Percentiles rank a stretch among this genome's conserved stretches.
Conservation (phyloP, 2,329 filamentous ascomycete species). For the Periconia digitata region DNA sequence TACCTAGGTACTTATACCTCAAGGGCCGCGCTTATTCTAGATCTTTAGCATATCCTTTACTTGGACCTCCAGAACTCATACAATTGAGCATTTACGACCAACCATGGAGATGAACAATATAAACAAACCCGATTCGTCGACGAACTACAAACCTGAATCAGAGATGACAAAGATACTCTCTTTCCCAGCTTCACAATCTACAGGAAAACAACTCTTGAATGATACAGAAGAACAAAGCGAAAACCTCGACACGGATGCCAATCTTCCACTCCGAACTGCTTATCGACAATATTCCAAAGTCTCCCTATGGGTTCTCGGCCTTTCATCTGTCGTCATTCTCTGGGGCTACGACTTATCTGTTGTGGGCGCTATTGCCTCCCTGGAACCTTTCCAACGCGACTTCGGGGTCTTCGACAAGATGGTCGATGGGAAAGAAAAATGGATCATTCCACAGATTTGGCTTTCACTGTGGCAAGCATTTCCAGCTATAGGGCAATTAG, state of each 20-base stretch:
- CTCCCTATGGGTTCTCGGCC: conserved; percentile 7
- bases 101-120: not conserved
- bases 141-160: not conserved
- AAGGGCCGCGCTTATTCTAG: not conserved
- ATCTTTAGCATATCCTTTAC: not conserved
- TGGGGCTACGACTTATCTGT: conserved; percentile 32
- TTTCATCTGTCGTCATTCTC: conserved; percentile 12
- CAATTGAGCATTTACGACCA: not conserved
- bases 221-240: not conserved
- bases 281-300: conserved; percentile 10
- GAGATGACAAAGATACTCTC: no score
- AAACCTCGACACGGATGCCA: not conserved
- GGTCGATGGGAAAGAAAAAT: conserved; percentile 7
- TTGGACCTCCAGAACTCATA: not conserved
- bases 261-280: conserved; percentile 4
- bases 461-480: conserved; percentile 50
- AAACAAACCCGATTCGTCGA: no score
- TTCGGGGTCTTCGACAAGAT: conserved; percentile 45
- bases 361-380: conserved; percentile 60
- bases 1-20: no score
- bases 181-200: no score
- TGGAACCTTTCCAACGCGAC: conserved; percentile 56
- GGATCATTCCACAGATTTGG: conserved; percentile 47
- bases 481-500: conserved; percentile 41
- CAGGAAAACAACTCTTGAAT: not conserved